Base-by-base conservation (phyloP, 140 eudicot genomes). In the Bidens hawaiensis region DNA sequence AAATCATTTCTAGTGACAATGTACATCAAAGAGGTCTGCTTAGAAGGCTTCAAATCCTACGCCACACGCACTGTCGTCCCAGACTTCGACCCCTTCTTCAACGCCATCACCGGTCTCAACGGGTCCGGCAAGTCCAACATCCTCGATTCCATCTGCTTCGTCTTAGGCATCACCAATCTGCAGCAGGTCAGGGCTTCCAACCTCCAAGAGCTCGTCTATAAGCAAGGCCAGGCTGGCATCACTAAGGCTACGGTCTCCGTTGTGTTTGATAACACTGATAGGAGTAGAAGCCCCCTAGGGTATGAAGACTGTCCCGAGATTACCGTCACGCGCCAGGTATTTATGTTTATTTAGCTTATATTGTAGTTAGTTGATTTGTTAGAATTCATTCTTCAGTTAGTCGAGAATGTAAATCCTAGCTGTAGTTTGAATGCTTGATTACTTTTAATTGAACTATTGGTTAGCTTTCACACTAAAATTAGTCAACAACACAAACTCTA, bases 141-240 rank as follows among this genome's bases (percentile, higher is more conserved):
- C 24, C 90, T 94, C 42, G 99, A 94, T 62, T 94, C 99, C 4
- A 94, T 94, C 21, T 94, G 99, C 77, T 94, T 94, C 50, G 99
- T 94, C 21, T 47, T 94, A 63, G 99, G 99, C 7, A 94, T 94
- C 24, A 94, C 99, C 5, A 94, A 94, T 70, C 69, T 94, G 85
- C 95, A 85, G 79, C 99, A 94, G 69, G 99, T 94, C 60, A 73
- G 99, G 71, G 95, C 95, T 67, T 83, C 99, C 1, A 94, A 94
- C 74, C 72, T 94, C 7, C 99, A 94, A 77, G 99, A 94, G 75
- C 76, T 94, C 47, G 99, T 94, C 31, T 94, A 94, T 73, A 94
- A 94, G 81, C 99, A 94, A 71, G 99, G 99, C 5, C 99, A 94
- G 58, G 99, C 99, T 61, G 99, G 99, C 13, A 94, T 94, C 54